Base-by-base conservation (phyloP, 768 basidiomycete species). In the Auriscalpium microsporum region DNA sequence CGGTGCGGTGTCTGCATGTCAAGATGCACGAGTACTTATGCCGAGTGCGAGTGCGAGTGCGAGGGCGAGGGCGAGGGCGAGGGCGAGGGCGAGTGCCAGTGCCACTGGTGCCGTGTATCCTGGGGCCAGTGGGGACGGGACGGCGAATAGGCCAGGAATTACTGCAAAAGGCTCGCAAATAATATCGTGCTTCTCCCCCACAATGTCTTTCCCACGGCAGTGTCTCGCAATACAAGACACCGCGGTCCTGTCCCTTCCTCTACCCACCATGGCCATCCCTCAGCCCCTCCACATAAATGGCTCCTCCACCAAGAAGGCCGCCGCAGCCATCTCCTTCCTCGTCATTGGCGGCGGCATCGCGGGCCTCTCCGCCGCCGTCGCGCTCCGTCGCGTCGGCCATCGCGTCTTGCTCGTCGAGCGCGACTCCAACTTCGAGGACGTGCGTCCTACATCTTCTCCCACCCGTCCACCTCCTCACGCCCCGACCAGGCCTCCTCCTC, bases 381-480 rank as follows among this genome's bases (percentile, higher is more conserved):
- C 70, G 8, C 67, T 75, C 40, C 48, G 60, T 14, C 63, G 68
- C 36, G 68, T 66, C 8, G 74, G 74, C 14, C 74, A 75, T 59
- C 56, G 59, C 0, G 72, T 73, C 33, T 62, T 61, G 0, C 61
- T 74, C 48, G 59, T 74, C 17, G 73, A 74, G 50, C 51, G 60
- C 33, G 59, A 57, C 13, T 52, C 61, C 28, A 54, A 60, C 34
- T 67, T 70, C n/a, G 59, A 61, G 10, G 57, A 63, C 38, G 69
- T 71, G 51, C 53, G 68, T 62, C 13, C 14, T 13, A 45, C 8
- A 34, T 49, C 14, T 51, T 7, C 10, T 21, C 34, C 35, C 13
- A 48, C 21, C 10, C 37, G 21, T 40, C 23, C 14, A 16, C 11
- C 5, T 33, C 33, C 37, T 56, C 35, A 34, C 40, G 47, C 37